Evolutionary conservation across 2,329 filamentous ascomycete species (phyloP).

Genomic region (Chaetomium olivaceum): DNA sequence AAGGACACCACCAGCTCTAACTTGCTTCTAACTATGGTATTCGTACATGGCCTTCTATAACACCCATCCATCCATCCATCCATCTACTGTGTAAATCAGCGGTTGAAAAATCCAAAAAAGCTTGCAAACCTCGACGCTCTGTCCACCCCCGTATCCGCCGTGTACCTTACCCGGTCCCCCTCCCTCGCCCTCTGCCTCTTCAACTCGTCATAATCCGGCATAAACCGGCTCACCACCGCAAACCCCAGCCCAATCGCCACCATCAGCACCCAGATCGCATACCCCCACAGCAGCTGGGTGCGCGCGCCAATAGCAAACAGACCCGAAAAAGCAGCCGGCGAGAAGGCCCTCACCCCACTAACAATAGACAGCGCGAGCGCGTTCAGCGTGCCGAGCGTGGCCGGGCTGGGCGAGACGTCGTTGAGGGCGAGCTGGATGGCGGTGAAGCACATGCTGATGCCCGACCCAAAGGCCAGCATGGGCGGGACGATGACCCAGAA

Average conservation of each 20-base stretch:
- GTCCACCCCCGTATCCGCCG: not conserved
- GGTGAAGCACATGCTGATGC: constrained; percentile 70
- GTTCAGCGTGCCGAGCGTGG: constrained; percentile 70
- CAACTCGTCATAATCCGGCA: constrained; percentile 42
- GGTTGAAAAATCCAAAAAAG: not conserved
- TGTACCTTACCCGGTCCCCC: not conserved
- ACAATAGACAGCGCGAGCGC: constrained; percentile 63
- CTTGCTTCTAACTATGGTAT: not conserved
- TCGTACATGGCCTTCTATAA: not conserved
- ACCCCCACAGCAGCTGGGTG: constrained; percentile 61
- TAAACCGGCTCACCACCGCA: constrained; percentile 35
- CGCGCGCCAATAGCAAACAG: constrained; percentile 68
- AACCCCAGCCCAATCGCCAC: constrained; percentile 42
- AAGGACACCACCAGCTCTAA: not conserved
- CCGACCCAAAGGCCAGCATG: constrained; percentile 56
- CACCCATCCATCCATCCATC: no score
- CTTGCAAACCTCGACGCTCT: not conserved
- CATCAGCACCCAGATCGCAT: constrained; percentile 65
- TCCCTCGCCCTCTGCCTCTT: constrained; percentile 27
- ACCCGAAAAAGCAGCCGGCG: constrained; percentile 65
- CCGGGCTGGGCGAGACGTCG: constrained; percentile 66
- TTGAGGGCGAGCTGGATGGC: constrained; percentile 73
- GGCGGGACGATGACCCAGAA: constrained; percentile 60
- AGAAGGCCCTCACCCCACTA: constrained; percentile 64
- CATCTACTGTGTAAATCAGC: not conserved